phyloP scores from a whole-genome alignment of 2,329 filamentous ascomycete species.

The Xylaria sp. region DNA sequence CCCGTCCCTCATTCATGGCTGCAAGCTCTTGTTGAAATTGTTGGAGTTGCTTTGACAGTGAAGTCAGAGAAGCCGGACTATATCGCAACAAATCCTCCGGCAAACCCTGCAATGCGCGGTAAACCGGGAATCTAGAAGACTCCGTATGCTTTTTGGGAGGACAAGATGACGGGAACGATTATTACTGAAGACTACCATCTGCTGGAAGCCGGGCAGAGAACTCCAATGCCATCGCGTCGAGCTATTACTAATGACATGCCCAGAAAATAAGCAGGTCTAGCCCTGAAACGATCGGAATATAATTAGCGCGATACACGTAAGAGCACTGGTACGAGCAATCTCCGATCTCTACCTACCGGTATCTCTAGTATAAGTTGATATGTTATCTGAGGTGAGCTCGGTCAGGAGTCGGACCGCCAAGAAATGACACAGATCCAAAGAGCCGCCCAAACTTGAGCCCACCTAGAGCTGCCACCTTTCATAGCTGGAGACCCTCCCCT shows the following conservation, averaged over 20 bases:
- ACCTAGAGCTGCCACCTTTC: too few species aligned
- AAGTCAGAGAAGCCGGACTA: not conserved
- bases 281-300: not conserved
- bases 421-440: too few species aligned
- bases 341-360: not conserved
- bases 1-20: conserved; percentile 10
- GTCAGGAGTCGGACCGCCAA: too few species aligned
- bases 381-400: not conserved
- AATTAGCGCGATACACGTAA: not conserved
- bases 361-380: not conserved
- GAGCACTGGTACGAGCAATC: not conserved
- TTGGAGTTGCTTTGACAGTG: not conserved
- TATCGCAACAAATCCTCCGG: conserved; percentile 6
- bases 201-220: not conserved
- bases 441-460: too few species aligned
- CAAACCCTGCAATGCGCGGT: not conserved
- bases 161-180: not conserved
- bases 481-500: too few species aligned
- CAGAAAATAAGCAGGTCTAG: not conserved
- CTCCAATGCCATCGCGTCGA: not conserved
- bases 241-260: not conserved
- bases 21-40: conserved; percentile 8
- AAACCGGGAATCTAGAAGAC: not conserved
- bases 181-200: too few species aligned
- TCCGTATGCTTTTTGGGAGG: not conserved